A percentile compares a stretch with the other conserved stretches of the same genome.
These are phyloP conservation scores for Aspergillus homomorphus DNA, from an alignment of 495 filamentous ascomycete species.

Conservation along the genomic window DNA sequence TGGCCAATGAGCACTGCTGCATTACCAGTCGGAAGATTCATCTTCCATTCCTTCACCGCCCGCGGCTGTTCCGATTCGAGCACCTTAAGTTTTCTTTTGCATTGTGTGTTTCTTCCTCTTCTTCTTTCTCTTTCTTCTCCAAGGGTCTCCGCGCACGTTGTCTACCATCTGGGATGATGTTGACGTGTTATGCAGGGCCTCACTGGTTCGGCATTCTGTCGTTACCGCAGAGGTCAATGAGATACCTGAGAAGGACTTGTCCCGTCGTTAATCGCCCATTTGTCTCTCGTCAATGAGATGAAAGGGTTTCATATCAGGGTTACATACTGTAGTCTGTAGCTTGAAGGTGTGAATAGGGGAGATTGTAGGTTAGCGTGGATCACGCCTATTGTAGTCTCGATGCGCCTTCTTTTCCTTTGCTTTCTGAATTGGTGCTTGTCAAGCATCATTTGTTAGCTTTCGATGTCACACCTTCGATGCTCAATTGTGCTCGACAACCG, in stretches of 20 bases:
- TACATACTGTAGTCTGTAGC: constrained; percentile 29
- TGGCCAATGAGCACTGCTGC: constrained; percentile 35
- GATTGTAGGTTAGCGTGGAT: too few relatives aligned
- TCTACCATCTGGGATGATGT: constrained; percentile 46
- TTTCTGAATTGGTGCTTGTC: too few relatives aligned
- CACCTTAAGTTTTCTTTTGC: constrained; percentile 18
- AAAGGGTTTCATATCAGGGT: constrained; percentile 55
- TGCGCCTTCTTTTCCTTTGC: too few relatives aligned
- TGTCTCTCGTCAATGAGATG: constrained; percentile 45
- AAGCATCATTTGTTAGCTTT: too few relatives aligned
- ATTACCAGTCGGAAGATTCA: constrained; percentile 41
- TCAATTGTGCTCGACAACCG: too few relatives aligned
- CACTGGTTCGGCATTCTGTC: constrained; percentile 52
- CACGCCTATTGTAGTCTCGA: too few relatives aligned
- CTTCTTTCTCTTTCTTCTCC: constrained; percentile 26
- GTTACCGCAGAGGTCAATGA: constrained; percentile 37
- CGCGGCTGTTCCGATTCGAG: constrained; percentile 3
- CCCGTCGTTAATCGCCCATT: constrained; percentile 61
- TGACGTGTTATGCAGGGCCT: constrained; percentile 38
- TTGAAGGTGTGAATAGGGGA: too few relatives aligned
- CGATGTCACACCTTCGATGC: too few relatives aligned
- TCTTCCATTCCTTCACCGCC: constrained; percentile 32
- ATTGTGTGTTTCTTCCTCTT: constrained; percentile 15
- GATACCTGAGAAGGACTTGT: constrained; percentile 44
- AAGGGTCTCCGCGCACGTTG: constrained; percentile 49